Evolutionary conservation across 805 yeast genomes (phyloP), one percentile per base, ranked within the genome.

Genomic region (Candida piceae): DNA sequence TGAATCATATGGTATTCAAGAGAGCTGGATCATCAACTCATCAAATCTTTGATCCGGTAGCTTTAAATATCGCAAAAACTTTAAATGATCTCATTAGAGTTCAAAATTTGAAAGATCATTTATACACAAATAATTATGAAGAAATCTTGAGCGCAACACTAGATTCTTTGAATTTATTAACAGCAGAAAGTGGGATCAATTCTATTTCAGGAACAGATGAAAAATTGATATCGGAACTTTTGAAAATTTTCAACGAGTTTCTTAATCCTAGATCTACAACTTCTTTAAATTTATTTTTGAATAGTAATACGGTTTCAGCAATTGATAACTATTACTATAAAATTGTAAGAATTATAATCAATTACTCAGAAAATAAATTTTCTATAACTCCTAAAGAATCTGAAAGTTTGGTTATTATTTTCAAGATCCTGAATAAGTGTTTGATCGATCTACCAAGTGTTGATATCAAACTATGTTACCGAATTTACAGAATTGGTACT

Each of bases 361-460:
- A 29, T 7, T 55, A 45, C 29, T 44, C 40, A 5, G 32, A 41
- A 8, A 42, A 44, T 27, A 18, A 37, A 2, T 52, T 55, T 21
- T 18, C 34, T 1, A 38, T 32, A 3, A 39, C 40, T 2, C 52
- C 50, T 36, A 49, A 49, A 19, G 63, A 56, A 32, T 40, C 57
- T 3, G 49, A 46, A 23, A 36, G 50, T 7, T 35, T 56, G 7
- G 52, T 64, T 7, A 26, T 49, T 3, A 48, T 67, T 2, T 51
- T 78, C 30, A 63, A 64, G 35, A 53, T 79, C 12, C 53, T 72
- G 13, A 79, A 78, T 49, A 65, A 63, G 24, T 46, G 69, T 4
- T 45, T 78, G 6, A 44, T 70, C 0, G 55, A 62, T n/a, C 50
- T 69, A 4, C 62, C 74, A 3, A 65, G 72, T 0, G 52, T 62